Evolutionary conservation across 371 early-diverging fungal genomes (phyloP).

Genomic region (Mortierella sp.): DNA sequence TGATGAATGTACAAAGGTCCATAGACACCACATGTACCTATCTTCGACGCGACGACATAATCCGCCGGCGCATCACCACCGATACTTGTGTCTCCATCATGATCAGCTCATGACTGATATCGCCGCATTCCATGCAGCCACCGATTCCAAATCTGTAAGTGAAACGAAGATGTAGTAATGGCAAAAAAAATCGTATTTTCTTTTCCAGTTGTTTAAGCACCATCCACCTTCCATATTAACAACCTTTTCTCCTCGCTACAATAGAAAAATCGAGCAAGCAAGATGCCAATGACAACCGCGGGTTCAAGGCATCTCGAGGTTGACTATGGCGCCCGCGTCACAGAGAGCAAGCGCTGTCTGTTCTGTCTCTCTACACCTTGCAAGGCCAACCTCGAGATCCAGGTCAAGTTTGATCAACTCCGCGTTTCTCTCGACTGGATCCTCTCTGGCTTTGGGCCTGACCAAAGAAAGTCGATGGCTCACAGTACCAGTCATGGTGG

Average conservation of each 20-base stretch:
- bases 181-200: background rate
- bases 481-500: background rate
- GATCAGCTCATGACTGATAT: slow-evolving; percentile 42
- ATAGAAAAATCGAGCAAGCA: background rate
- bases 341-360: slow-evolving; percentile 40
- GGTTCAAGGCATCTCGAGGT: slow-evolving; percentile 39
- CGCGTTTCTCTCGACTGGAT: slow-evolving; percentile 55
- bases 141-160: background rate
- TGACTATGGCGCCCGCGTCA: slow-evolving; percentile 30
- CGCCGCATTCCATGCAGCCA: background rate
- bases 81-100: slow-evolving; percentile 51
- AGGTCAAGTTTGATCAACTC: slow-evolving; percentile 35
- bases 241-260: background rate
- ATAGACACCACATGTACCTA: slow-evolving; percentile 34
- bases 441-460: slow-evolving; percentile 35
- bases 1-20: slow-evolving; percentile 14
- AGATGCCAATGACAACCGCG: slow-evolving; percentile 14
- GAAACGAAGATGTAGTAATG: too few relatives aligned
- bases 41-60: background rate
- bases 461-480: background rate
- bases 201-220: background rate
- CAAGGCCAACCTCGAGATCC: slow-evolving; percentile 47
- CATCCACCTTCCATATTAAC: background rate
- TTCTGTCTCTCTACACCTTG: slow-evolving; percentile 45
- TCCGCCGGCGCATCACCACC: slow-evolving; percentile 31